phyloP scores from a whole-genome alignment of 352 stramenopile species.

The Globisporangium irregulare region DNA sequence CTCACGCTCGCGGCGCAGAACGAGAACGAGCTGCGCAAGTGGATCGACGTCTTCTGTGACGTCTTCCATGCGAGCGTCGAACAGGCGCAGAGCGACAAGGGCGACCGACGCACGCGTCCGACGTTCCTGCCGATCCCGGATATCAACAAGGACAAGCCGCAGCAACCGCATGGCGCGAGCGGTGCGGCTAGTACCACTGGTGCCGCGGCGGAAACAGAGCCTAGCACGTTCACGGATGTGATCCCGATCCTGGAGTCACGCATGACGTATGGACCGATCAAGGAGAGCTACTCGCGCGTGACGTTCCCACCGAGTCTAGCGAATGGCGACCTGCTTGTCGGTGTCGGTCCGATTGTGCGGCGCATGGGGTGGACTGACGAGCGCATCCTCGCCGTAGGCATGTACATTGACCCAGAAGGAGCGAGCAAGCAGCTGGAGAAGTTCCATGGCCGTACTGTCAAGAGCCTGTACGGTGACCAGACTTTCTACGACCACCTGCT shows the following conservation, averaged over 20 bases:
- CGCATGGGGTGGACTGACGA: constrained; percentile 83
- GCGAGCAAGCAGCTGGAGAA: constrained; percentile 50
- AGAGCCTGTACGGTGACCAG: constrained; percentile 72
- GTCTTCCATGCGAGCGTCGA: constrained; percentile 77
- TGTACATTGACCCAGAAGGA: constrained; percentile 74
- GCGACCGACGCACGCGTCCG: constrained; percentile 51
- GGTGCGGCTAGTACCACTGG: constrained; percentile 14
- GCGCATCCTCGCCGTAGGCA: constrained; percentile 69
- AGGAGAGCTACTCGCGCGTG: constrained; percentile 74
- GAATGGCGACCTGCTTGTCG: constrained; percentile 71
- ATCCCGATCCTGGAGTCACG: constrained; percentile 59
- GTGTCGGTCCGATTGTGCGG: constrained; percentile 69
- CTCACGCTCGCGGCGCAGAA: constrained; percentile 69
- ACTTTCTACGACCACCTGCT: constrained; percentile 70
- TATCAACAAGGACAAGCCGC: constrained; percentile 22
- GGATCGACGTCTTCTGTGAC: constrained; percentile 78
- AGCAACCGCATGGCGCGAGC: constrained; percentile 12
- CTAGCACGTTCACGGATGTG: constrained; percentile 37
- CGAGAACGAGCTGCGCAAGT: constrained; percentile 66
- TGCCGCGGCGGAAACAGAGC: constrained; percentile 23
- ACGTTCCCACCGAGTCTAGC: constrained; percentile 74
- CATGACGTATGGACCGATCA: constrained; percentile 65
- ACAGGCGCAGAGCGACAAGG: constrained; percentile 50
- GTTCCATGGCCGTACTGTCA: constrained; percentile 50
- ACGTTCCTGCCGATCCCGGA: constrained; percentile 74